Base-by-base conservation (phyloP, 2,329 filamentous ascomycete genomes). In the Pyricularia grisea region DNA sequence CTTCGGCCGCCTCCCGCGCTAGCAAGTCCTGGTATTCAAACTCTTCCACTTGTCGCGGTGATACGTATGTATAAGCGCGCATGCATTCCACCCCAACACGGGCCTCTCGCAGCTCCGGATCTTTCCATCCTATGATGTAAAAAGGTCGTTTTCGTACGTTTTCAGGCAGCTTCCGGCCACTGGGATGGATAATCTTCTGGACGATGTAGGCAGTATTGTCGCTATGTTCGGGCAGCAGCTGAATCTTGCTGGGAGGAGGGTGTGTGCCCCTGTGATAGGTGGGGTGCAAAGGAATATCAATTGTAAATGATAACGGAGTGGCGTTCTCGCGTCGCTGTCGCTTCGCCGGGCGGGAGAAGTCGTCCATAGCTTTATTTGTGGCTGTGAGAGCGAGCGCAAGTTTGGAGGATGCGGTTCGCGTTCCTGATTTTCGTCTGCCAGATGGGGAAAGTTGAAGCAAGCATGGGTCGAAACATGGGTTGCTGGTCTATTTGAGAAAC, bases 151-250 rank as follows among this genome's bases (percentile, higher is more conserved):
- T 80, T 11, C 33, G 55, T 11, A 27, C 31, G 79, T 78, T 74
- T 33, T 75, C 77, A 36, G 71, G 64, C 14, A 74, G 73, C 1
- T 72, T 75, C 66, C 74, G 78, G 68, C 27, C 76, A 73, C 66
- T 73, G 71, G 27, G 73, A 0, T 85, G 77, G 9, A 87, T 77
- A 36, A 85, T 79, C 72, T 84, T 83, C 66, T 84, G 82, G 71
- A 84, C 74, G 61, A 90, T 89, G 73, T 83, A 86, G n/a, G 84
- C 86, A 10, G 82, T 83, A 63, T 82, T 81, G 72, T 88, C 84
- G 73, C 81, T 83, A 73, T 81, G 76, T 1, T 78, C 74, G 3
- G 83, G 85, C 2, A 82, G 75, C 7, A 88, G 76, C n/a, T 79
- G 74, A 20, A 87, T 77, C 20, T 61, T 67, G 25, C 66, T 30